Conservation (phyloP, 2,329 filamentous ascomycete genomes). For the Dactylellina drechsleri region DNA sequence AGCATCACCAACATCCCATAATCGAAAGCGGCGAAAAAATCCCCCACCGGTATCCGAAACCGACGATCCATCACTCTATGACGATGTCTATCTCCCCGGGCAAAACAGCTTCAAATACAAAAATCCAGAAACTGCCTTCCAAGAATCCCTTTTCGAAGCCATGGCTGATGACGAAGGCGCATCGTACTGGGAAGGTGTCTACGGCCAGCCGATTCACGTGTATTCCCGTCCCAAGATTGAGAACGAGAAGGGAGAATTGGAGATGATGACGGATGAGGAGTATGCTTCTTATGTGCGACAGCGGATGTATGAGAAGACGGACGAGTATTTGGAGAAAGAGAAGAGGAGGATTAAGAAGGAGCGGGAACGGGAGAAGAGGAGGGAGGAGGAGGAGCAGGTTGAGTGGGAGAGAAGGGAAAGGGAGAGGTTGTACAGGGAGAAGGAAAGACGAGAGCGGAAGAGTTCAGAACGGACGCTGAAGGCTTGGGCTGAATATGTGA, state of each 20-base stretch:
- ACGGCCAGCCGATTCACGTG: constrained; percentile 90
- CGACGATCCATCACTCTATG: constrained; percentile 61
- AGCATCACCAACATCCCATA: constrained; percentile 60
- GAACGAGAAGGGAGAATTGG: constrained; percentile 69
- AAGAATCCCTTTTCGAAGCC: constrained; percentile 94
- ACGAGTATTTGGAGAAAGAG: constrained; percentile 84
- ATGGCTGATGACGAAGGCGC: constrained; percentile 97
- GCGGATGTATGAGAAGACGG: constrained; percentile 95
- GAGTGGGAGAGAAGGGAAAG: constrained; percentile 71
- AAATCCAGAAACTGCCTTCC: constrained; percentile 80
- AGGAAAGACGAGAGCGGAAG: constrained; percentile 70
- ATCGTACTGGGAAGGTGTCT: constrained; percentile 94
- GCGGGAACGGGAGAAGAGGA: constrained; percentile 64
- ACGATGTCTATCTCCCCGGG: constrained; percentile 62
- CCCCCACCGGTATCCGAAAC: constrained; percentile 55
- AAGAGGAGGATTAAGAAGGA: constrained; percentile 71
- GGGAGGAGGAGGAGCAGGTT: constrained; percentile 63
- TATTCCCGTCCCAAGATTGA: constrained; percentile 70
- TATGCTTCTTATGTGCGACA: constrained; percentile 85
- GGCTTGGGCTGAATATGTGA: constrained; percentile 73
- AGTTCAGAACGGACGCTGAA: constrained; percentile 65
- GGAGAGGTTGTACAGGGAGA: constrained; percentile 73
- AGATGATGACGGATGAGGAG: constrained; percentile 91
- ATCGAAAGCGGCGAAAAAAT: constrained; percentile 54
- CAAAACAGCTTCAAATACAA: constrained; percentile 62